Base-by-base conservation (phyloP, 805 yeast species). In the Candida boleticola region DNA sequence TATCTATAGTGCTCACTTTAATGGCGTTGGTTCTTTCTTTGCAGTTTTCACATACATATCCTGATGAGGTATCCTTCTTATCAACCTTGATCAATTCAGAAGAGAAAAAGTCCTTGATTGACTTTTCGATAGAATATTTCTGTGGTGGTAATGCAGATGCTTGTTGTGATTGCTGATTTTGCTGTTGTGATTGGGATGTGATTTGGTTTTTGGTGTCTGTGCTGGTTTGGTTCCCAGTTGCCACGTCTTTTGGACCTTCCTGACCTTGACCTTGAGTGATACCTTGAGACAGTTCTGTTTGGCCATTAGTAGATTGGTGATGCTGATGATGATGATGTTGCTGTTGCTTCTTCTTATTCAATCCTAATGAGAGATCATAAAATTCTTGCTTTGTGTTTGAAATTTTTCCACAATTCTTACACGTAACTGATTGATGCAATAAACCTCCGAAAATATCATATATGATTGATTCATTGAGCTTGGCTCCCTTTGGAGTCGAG, bases 381-480 rank as follows among this genome's bases (percentile, higher is more conserved):
- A 93, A 86, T 55, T 93, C 97, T 64, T 93, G 99, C 50, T 83
- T 81, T 5, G 99, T 93, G 39, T 80, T 80, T 11, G 95, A 85
- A 17, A 86, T 79, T 52, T 85, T 79, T n/a, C 83, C 80, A 67
- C 99, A 93, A 41, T 71, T 76, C 48, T 77, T 76, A 67, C 99
- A 93, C 0, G 86, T 82, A 16, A 93, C 95, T 30, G 79, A 75
- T 67, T 93, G 99, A 52, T 83, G 78, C 42, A 92, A 66, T 33
- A 87, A 64, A 2, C 99, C 99, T 26, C 97, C 99, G 66, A 93
- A 93, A 18, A 93, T 87, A 57, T 92, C 97, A 63, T 92, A 89
- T 14, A 93, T 71, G 27, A 92, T 82, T 42, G 95, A 84, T 49
- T 83, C 75, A 50, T 85, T 85, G 55, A 90, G 69, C 58, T 90